A percentile compares a stretch with the other conserved stretches of the same genome.
Conservation (phyloP, 2,329 filamentous ascomycete genomes). For the Coniochaeta pulveracea region DNA sequence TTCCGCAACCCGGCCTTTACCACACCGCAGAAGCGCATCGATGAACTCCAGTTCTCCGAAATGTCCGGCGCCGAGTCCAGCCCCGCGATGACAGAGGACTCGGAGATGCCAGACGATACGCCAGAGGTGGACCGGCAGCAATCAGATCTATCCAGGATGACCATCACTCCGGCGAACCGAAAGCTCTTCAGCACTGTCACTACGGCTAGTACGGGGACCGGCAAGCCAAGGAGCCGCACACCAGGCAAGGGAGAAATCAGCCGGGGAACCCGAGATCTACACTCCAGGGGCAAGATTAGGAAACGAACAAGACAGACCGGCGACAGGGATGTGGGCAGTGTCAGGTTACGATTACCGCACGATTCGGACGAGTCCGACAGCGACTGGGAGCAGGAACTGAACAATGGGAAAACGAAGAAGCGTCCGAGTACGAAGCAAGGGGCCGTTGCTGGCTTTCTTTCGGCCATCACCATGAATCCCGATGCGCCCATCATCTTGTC, state of each 20-base stretch:
- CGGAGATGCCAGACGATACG: constrained; percentile 39
- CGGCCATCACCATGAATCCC: constrained; percentile 43
- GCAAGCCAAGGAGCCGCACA: constrained; percentile 24
- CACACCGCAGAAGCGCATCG: constrained; percentile 47
- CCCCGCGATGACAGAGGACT: constrained; percentile 45
- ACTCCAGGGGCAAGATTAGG: constrained; percentile 33
- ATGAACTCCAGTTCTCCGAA: constrained; percentile 42
- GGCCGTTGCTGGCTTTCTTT: constrained; percentile 32
- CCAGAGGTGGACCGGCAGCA: constrained; percentile 37
- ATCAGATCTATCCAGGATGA: constrained; percentile 28
- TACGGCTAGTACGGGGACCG: constrained; percentile 25
- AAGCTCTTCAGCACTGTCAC: constrained; percentile 31
- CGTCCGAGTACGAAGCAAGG: constrained; percentile 12
- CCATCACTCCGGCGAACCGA: constrained; percentile 36
- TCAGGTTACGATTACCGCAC: constrained; percentile 31
- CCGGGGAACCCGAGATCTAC: constrained; percentile 28
- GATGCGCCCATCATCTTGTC: constrained; percentile 47
- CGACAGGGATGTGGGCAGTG: constrained; percentile 40
- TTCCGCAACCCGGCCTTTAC: constrained; percentile 56
- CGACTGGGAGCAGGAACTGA: constrained; percentile 19
- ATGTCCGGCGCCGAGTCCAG: constrained; percentile 48
- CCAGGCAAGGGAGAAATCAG: constrained; percentile 56
- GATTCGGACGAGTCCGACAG: constrained; percentile 40
- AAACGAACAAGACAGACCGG: constrained; percentile 41
- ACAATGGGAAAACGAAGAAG: constrained; percentile 12